Base-by-base conservation (phyloP, 768 basidiomycete genomes). In the Omphalotus guepiniiformis region DNA sequence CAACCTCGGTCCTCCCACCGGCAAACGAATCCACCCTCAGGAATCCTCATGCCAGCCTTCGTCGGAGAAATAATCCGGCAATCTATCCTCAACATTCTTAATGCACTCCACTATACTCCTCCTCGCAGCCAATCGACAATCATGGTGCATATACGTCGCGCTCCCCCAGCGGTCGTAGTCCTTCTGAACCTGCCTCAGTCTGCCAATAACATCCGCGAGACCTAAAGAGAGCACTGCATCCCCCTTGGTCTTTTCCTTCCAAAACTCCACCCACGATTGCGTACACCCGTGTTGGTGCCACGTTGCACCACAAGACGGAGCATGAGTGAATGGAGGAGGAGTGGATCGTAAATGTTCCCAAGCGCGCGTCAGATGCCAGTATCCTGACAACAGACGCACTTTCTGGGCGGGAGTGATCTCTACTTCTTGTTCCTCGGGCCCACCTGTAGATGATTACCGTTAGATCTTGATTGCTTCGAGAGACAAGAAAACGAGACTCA, bases 81-180 rank as follows among this genome's bases (percentile, higher is more conserved):
- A 58, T 2, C 69, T 72, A 19, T 83, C 78, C 53, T 79, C 81
- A 11, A 84, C 70, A 11, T 66, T 65, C 59, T 72, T 82, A 32
- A 84, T 69, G 45, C 73, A 64, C 36, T 81, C 82, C 19, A 63
- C 60, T 38, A 88, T 78, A 38, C 72, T 71, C 54, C 73, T 73
- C 60, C 75, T 75, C 19, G 84, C 86, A 18, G 68, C 62, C 56
- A 68, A 63, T 58, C 82, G 72, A 66, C 86, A 88, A 48, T 87
- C 86, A 48, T 79, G 81, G 55, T 87, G 83, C 86, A 88, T 87
- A 58, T 85, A 85, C n/a, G 82, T 80, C 49, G 80, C 80, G 49
- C 75, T 77, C 2, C 84, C 83, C 79, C 81, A 82, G 44, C 78
- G 69, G 48, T 85, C 85, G 49, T 82, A 83, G 47, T 86, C 83